Evolutionary conservation across 495 filamentous ascomycete genomes (phyloP).

Genomic region (Aspergillus saccharolyticus): DNA sequence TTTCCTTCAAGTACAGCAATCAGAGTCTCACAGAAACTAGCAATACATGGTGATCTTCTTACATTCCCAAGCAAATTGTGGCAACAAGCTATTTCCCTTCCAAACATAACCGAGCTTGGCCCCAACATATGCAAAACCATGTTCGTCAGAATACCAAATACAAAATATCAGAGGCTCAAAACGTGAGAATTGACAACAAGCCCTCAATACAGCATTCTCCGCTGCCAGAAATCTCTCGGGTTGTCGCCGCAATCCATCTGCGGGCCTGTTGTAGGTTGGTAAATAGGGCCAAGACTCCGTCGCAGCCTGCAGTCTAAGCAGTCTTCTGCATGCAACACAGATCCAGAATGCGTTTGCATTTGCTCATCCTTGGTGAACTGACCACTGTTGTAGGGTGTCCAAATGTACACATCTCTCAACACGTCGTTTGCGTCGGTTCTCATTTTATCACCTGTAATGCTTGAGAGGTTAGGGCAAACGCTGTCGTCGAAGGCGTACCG

Average conservation of each 20-base stretch:
- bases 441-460: neutral
- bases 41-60: neutral
- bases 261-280: neutral
- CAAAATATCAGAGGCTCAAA: neutral
- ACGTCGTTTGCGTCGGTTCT: neutral
- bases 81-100: neutral
- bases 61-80: too few relatives aligned
- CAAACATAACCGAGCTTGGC: neutral
- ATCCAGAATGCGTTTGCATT: neutral
- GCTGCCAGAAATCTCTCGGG: conserved; percentile 26
- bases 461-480: neutral
- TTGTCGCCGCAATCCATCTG: neutral
- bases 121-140: neutral
- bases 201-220: conserved; percentile 27
- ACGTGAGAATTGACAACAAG: neutral
- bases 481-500: neutral
- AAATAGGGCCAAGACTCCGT: neutral
- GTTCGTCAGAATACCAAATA: neutral
- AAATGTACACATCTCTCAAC: neutral
- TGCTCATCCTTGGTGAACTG: neutral
- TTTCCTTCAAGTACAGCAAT: neutral
- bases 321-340: neutral
- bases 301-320: neutral
- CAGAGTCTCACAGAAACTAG: neutral
- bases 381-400: neutral